These are phyloP conservation scores for Calonectria montana DNA, from an alignment of 2,329 filamentous ascomycete genomes.

Conservation along the genomic window DNA sequence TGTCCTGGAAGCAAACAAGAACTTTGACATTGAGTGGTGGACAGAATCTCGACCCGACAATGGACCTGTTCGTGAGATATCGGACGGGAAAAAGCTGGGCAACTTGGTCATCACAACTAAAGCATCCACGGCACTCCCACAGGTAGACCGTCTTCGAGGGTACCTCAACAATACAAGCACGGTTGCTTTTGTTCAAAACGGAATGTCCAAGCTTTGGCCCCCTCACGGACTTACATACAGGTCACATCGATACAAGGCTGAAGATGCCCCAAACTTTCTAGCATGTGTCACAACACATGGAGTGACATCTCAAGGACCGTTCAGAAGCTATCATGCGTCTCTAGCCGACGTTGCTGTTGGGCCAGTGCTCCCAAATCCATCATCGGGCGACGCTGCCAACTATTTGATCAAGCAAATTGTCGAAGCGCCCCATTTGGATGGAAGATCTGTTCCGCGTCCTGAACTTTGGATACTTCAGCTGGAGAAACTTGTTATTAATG, in stretches of 20 bases:
- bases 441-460: slow-evolving; percentile 50
- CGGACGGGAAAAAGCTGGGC: slow-evolving; percentile 61
- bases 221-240: slow-evolving; percentile 60
- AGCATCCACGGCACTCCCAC: slow-evolving; percentile 73
- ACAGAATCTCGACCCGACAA: slow-evolving; percentile 54
- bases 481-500: slow-evolving; percentile 86
- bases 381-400: slow-evolving; percentile 26
- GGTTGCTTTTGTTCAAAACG: slow-evolving; percentile 88
- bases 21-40: slow-evolving; percentile 67
- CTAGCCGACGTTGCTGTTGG: slow-evolving; percentile 62
- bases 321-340: slow-evolving; percentile 64
- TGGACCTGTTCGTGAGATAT: slow-evolving; percentile 55
- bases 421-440: slow-evolving; percentile 56
- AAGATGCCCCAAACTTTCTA: slow-evolving; percentile 73
- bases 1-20: slow-evolving; percentile 44
- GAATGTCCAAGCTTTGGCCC: slow-evolving; percentile 77
- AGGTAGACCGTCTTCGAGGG: slow-evolving; percentile 66
- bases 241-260: slow-evolving; percentile 51
- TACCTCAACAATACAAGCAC: slow-evolving; percentile 75
- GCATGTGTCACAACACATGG: slow-evolving; percentile 72
- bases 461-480: slow-evolving; percentile 75
- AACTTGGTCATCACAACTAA: slow-evolving; percentile 87
- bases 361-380: slow-evolving; percentile 51
- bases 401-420: slow-evolving; percentile 58
- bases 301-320: slow-evolving; percentile 61